These are phyloP conservation scores for Umbelopsis vinacea DNA, from an alignment of 192 early-diverging fungal genomes.

Conservation along the genomic window DNA sequence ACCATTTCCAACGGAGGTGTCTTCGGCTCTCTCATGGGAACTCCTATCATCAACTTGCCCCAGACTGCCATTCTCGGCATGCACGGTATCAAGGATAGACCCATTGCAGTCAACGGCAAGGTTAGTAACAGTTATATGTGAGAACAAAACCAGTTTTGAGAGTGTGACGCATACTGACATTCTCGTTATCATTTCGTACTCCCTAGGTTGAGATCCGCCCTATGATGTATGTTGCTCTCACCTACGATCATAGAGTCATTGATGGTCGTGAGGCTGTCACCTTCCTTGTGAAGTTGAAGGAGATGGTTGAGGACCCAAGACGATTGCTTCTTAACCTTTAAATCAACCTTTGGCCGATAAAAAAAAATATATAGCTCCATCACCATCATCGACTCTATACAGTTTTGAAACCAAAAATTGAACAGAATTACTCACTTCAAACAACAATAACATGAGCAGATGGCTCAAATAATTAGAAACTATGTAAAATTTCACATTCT, in stretches of 20 bases:
- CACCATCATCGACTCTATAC: neutral
- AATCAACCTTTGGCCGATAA: constrained; percentile 27
- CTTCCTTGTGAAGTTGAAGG: constrained; percentile 97
- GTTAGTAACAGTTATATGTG: constrained; percentile 38
- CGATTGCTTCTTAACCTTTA: constrained; percentile 90
- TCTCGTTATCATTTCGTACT: neutral
- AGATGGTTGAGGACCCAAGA: constrained; percentile 94
- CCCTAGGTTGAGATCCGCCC: constrained; percentile 75
- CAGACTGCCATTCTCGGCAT: constrained; percentile 98
- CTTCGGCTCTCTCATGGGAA: constrained; percentile 96
- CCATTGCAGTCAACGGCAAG: constrained; percentile 93
- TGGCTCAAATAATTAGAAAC: constrained; percentile 15
- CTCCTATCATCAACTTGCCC: constrained; percentile 98
- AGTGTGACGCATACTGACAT: constrained; percentile 12
- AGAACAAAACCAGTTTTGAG: neutral
- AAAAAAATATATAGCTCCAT: constrained; percentile 14
- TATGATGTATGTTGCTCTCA: constrained; percentile 98
- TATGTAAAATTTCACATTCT: neutral
- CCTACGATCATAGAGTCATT: constrained; percentile 98
- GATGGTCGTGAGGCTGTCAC: constrained; percentile 99
- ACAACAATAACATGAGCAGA: constrained; percentile 6
- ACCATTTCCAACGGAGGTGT: constrained; percentile 99
- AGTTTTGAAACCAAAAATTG: constrained; percentile 1
- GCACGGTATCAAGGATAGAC: constrained; percentile 98
- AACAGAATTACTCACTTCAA: constrained; percentile 4